Conservation (phyloP, 2,329 filamentous ascomycete genomes). For the Endoconidiophora polonica region DNA sequence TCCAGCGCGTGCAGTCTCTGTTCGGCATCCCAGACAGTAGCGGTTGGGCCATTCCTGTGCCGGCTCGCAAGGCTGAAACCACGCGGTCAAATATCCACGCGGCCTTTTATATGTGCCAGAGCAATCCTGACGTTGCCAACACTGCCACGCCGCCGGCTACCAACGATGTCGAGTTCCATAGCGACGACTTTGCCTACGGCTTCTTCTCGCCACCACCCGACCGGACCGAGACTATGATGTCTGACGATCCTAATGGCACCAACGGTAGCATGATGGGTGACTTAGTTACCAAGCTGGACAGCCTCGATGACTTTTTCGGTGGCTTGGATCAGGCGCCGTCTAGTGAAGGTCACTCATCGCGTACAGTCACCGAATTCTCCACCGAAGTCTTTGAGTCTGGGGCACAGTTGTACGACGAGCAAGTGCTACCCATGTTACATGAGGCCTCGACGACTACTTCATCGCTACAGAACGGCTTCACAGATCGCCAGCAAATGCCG, state of each 20-base stretch:
- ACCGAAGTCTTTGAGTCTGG: conserved; percentile 53
- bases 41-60: conserved; percentile 90
- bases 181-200: conserved; percentile 70
- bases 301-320: conserved; percentile 68
- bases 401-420: conserved; percentile 79
- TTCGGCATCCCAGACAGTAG: conserved; percentile 94
- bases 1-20: conserved; percentile 80
- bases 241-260: conserved; percentile 59
- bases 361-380: conserved; percentile 47
- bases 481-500: conserved; percentile 48
- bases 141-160: conserved; percentile 48
- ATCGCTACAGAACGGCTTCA: conserved; percentile 78
- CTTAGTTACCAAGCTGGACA: conserved; percentile 63
- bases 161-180: conserved; percentile 81
- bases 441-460: conserved; percentile 65
- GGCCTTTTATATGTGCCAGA: conserved; percentile 86
- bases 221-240: conserved; percentile 82
- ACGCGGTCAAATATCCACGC: conserved; percentile 89
- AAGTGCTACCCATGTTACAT: conserved; percentile 77
- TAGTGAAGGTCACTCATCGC: conserved; percentile 38
- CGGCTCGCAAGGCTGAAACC: conserved; percentile 70
- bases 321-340: conserved; percentile 45
- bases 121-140: conserved; percentile 27
- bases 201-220: conserved; percentile 60
- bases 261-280: conserved; percentile 39